Percentiles rank a stretch among this genome's conserved stretches.
These are phyloP conservation scores for Agaricales sp. DNA, from an alignment of 1,284 basidiomycete genomes.

Conservation along the genomic window DNA sequence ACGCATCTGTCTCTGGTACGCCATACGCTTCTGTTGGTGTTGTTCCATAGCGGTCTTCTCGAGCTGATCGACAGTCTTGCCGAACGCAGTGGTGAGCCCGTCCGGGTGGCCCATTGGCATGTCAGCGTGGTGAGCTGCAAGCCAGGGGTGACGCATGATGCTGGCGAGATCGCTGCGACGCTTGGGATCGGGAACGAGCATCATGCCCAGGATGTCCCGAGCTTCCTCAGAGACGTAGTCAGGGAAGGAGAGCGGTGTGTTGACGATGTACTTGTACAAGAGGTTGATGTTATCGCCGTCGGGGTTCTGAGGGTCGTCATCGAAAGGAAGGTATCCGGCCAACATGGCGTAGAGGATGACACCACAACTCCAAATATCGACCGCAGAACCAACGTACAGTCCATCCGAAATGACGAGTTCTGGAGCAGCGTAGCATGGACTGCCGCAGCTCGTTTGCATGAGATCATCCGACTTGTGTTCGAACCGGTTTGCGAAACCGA, in stretches of 20 bases:
- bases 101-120: slow-evolving; percentile 5
- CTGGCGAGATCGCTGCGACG: slow-evolving; percentile 53
- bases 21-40: slow-evolving; percentile 60
- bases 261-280: slow-evolving; percentile 99
- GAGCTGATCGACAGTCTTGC: slow-evolving; percentile 51
- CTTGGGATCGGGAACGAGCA: slow-evolving; percentile 73
- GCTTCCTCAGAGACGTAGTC: slow-evolving; percentile 83
- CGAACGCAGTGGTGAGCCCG: slow-evolving; percentile 36
- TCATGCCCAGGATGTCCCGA: slow-evolving; percentile 40
- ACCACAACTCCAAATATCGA: slow-evolving; percentile 99
- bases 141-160: slow-evolving; percentile 71
- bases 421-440: slow-evolving; percentile 96
- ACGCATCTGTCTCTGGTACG: slow-evolving; percentile 54
- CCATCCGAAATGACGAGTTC: slow-evolving; percentile 99
- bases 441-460: slow-evolving; percentile 98
- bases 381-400: slow-evolving; percentile 95
- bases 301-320: slow-evolving; percentile 97
- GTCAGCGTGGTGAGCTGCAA: slow-evolving; percentile 35
- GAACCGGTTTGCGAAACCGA: slow-evolving; percentile 98
- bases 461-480: slow-evolving; percentile 87
- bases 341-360: slow-evolving; percentile 99
- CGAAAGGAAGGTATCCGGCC: slow-evolving; percentile 98
- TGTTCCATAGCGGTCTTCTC: slow-evolving; percentile 65
- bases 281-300: slow-evolving; percentile 99
- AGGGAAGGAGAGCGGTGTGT: slow-evolving; percentile 89